Evolutionary conservation across 164 flowering plant species (phyloP).

Genomic region (Stephania yunnanensis): DNA sequence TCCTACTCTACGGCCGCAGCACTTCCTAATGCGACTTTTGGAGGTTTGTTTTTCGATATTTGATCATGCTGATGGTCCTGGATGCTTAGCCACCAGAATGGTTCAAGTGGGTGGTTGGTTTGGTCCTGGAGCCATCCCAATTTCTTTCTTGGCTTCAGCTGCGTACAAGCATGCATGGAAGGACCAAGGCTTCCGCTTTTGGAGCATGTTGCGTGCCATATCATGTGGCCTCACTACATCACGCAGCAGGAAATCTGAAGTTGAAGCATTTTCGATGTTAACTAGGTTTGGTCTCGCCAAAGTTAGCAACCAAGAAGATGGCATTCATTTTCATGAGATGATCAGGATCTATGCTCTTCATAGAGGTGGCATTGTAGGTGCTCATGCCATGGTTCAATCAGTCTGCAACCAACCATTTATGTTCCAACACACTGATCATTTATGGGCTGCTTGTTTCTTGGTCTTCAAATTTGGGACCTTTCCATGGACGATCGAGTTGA

Average conservation of each 20-base stretch:
- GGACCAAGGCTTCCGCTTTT: slow-evolving; percentile 30
- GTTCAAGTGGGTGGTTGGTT: slow-evolving; percentile 88
- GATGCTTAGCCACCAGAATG: slow-evolving; percentile 84
- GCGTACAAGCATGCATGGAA: slow-evolving; percentile 65
- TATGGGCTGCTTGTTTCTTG: slow-evolving; percentile 92
- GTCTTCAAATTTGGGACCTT: slow-evolving; percentile 61
- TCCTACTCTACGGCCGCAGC: slow-evolving; percentile 41
- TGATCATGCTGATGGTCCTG: slow-evolving; percentile 90
- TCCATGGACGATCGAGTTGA: slow-evolving; percentile 53
- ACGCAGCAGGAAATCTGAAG: slow-evolving; percentile 54
- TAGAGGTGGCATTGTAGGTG: slow-evolving; percentile 46
- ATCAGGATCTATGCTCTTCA: slow-evolving; percentile 63
- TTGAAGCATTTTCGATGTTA: slow-evolving; percentile 77
- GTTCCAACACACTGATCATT: slow-evolving; percentile 54
- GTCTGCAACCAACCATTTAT: slow-evolving; percentile 47
- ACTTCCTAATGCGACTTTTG: slow-evolving; percentile 73
- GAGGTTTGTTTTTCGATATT: slow-evolving; percentile 95
- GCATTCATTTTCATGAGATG: slow-evolving; percentile 56
- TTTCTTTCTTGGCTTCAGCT: slow-evolving; percentile 52
- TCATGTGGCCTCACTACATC: slow-evolving; percentile 60
- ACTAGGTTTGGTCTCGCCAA: slow-evolving; percentile 75
- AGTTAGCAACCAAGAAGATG: slow-evolving; percentile 46
- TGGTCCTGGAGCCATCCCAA: slow-evolving; percentile 72
- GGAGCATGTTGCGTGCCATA: slow-evolving; percentile 51
- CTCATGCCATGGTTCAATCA: slow-evolving; percentile 69